Conservation (phyloP, 768 basidiomycete genomes). For the Hortiboletus campestris region DNA sequence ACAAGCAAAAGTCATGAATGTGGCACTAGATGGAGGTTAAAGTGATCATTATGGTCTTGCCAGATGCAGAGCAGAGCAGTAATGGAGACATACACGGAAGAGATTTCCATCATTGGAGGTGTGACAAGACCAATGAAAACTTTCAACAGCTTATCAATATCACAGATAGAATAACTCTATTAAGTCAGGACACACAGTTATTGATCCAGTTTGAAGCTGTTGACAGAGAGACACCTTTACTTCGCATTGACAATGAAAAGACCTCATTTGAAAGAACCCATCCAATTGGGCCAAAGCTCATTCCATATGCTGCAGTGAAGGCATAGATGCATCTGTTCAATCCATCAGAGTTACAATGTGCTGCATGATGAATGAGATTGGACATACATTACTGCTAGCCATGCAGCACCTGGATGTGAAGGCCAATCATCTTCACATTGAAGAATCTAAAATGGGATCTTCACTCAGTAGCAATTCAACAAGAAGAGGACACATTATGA, state of each 20-base stretch:
- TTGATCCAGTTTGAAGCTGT: slow-evolving; percentile 88
- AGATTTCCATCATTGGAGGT: slow-evolving; percentile 60
- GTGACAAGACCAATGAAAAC: slow-evolving; percentile 77
- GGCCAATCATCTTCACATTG: slow-evolving; percentile 57
- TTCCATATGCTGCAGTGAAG: slow-evolving; percentile 76
- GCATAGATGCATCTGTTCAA: slow-evolving; percentile 57
- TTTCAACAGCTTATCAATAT: slow-evolving; percentile 26
- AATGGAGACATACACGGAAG: slow-evolving; percentile 46
- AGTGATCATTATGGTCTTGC: neutral
- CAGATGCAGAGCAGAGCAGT: neutral
- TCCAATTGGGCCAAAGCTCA: slow-evolving; percentile 75
- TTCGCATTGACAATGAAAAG: slow-evolving; percentile 74
- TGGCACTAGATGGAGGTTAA: slow-evolving; percentile 40
- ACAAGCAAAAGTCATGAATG: slow-evolving; percentile 65
- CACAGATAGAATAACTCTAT: neutral
- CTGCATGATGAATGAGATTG: neutral
- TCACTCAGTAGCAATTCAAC: neutral
- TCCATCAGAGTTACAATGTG: neutral
- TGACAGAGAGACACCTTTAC: slow-evolving; percentile 78
- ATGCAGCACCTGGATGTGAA: slow-evolving; percentile 55
- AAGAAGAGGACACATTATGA: neutral
- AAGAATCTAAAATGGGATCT: slow-evolving; percentile 37
- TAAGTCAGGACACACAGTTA: slow-evolving; percentile 51
- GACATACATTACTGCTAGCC: slow-evolving; percentile 65
- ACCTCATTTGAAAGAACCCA: slow-evolving; percentile 87